Conservation (phyloP, 306 rosid genomes). For the Lithocarpus polystachyus region DNA sequence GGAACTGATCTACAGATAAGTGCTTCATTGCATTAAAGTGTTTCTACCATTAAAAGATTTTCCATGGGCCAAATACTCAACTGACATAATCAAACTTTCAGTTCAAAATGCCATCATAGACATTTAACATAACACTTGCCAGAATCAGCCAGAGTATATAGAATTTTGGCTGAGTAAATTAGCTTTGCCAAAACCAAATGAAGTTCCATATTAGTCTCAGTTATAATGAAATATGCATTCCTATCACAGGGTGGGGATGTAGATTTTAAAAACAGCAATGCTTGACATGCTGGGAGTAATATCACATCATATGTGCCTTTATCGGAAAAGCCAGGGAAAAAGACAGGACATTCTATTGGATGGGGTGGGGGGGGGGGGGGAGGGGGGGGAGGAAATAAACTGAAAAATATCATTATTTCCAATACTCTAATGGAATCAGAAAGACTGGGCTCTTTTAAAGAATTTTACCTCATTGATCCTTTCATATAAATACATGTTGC, state of each 20-base stretch:
- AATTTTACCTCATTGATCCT: not conserved
- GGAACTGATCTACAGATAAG: not conserved
- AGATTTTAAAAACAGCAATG: not conserved
- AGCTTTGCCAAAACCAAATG: not conserved
- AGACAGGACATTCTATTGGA: not conserved
- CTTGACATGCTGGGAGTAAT: not conserved
- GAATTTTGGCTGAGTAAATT: not conserved
- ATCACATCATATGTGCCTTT: not conserved
- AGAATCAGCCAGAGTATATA: not conserved
- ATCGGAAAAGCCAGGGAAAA: not conserved
- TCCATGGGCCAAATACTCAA: not conserved
- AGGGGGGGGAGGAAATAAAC: not conserved
- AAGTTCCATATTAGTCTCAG: not conserved
- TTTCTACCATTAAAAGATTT: not conserved
- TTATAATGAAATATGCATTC: not conserved
- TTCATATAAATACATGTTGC: not conserved
- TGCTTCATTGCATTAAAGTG: not conserved
- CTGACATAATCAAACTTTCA: not conserved
- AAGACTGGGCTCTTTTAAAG: not conserved
- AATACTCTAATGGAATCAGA: not conserved
- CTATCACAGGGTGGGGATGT: not conserved
- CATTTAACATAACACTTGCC: too few relatives aligned
- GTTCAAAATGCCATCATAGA: not conserved
- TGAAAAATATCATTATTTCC: not conserved
- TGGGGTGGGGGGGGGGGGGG: accelerated